Conservation (phyloP, 78 protist species). For the Emiliania huxleyi region DNA sequence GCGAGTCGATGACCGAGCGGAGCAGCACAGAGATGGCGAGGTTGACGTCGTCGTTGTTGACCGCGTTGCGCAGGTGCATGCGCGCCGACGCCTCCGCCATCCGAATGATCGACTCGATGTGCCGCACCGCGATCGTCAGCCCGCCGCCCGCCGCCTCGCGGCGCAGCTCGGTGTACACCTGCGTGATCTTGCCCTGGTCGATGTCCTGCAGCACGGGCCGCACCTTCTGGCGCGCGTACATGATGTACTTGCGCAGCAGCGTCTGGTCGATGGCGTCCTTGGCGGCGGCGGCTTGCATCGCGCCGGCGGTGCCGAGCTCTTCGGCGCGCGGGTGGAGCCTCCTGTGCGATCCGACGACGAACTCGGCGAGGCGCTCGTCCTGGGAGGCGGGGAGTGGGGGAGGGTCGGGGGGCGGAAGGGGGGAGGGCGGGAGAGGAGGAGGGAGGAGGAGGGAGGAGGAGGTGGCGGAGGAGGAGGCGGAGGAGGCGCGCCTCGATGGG, state of each 20-base stretch:
- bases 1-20: constrained; percentile 85
- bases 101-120: constrained; percentile 91
- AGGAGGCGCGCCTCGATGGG: too few relatives aligned
- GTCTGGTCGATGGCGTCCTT: constrained; percentile 70
- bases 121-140: constrained; percentile 89
- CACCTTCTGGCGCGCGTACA: not conserved
- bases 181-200: constrained; percentile 72
- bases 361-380: constrained; percentile 87
- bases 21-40: constrained; percentile 87
- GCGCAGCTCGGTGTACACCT: constrained; percentile 88
- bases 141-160: constrained; percentile 79
- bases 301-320: not conserved
- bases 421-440: too few relatives aligned
- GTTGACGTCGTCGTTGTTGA: constrained; percentile 81
- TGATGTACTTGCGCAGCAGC: constrained; percentile 89
- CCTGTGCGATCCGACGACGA: constrained; percentile 84
- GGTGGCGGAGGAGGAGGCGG: too few relatives aligned
- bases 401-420: too few relatives aligned
- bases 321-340: constrained; percentile 71
- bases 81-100: constrained; percentile 96
- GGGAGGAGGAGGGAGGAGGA: too few relatives aligned
- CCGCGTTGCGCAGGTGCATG: constrained; percentile 91
- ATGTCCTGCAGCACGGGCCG: constrained; percentile 38
- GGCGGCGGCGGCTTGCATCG: not conserved
- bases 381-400: too few relatives aligned